A percentile compares a stretch with the other conserved stretches of the same genome.
Evolutionary conservation across 2,329 filamentous ascomycete species (phyloP).

Genomic region (Cylindrodendrum hubeiense): DNA sequence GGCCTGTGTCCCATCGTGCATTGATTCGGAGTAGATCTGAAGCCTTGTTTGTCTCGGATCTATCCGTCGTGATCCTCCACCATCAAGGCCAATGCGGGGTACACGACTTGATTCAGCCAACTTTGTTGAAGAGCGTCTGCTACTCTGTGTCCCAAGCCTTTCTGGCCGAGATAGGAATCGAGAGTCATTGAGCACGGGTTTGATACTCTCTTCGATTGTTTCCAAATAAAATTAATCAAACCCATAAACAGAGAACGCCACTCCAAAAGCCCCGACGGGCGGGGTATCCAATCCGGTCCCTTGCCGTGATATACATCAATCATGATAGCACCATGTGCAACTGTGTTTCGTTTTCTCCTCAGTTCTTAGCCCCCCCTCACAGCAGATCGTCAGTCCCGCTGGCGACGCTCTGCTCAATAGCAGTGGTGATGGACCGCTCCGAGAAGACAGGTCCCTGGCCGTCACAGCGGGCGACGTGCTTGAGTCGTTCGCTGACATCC

Average conservation of each 20-base stretch:
- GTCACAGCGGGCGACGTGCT: constrained; percentile 82
- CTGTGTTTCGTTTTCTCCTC: constrained; percentile 19
- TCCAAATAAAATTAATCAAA: constrained; percentile 26
- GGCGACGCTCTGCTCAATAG: constrained; percentile 83
- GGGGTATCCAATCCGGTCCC: constrained; percentile 42
- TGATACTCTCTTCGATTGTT: constrained; percentile 19
- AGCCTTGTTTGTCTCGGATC: not conserved
- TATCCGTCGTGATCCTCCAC: not conserved
- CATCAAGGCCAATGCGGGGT: not conserved
- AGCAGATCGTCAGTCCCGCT: constrained; percentile 82
- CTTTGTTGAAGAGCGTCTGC: not conserved
- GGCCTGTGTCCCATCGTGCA: not conserved
- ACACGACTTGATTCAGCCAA: not conserved
- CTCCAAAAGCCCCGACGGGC: constrained; percentile 43
- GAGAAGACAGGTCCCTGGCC: constrained; percentile 91
- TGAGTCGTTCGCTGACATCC: constrained; percentile 83
- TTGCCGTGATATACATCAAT: constrained; percentile 43
- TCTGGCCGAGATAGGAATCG: not conserved
- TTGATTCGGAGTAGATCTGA: not conserved
- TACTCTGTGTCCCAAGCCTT: not conserved
- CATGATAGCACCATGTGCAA: constrained; percentile 34
- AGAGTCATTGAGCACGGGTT: not conserved
- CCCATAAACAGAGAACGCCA: constrained; percentile 42
- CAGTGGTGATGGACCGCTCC: constrained; percentile 77
- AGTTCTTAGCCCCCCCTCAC: constrained; percentile 38